Evolutionary conservation across 2,329 filamentous ascomycete genomes (phyloP), one percentile per base, ranked within the genome.

Genomic region (Pseudocercospora pini-densiflorae): DNA sequence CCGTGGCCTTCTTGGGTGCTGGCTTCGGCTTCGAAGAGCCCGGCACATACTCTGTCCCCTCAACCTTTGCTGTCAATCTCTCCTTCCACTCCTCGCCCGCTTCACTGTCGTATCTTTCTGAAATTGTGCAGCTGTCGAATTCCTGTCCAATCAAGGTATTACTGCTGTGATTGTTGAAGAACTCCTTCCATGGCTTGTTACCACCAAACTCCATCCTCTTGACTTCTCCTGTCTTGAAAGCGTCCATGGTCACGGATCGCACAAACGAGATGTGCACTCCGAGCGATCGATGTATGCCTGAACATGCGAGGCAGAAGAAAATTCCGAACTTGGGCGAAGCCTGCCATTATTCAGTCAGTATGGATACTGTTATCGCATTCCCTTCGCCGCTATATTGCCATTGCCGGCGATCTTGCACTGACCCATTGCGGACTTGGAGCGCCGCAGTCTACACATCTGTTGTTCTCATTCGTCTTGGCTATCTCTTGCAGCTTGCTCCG

Each of bases 261-360:
- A 99, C 94, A 82, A 99, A 99, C 78, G 93, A 97, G 80, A 99
- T 97, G 84, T 99, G 95, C 40, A 99, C 95, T 68, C 95, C 95
- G 31, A 99, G 88, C 2, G 93, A 93, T 70, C 95, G 91, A 82
- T 99, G 95, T 61, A 95, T 92, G 73, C 95, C 95, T 36, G 94
- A 94, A 84, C 95, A 99, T 70, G 91, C 92, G 61, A 99, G 89
- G 81, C 95, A 99, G 86, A 99, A 97, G 84, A 99, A 99, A 80
- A 97, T 92, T 77, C 94, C 94, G 78, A 99, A 97, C 81, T 99
- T 99, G 71, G 95, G 95, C 43, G 93, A 90, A 36, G 89, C 88
- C 87, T 89, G 71, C 31, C 61, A 54, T 29, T n/a, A 61, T 27
- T 33, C 40, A 16, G 63, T 63, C 61, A 66, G 61, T 61, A 36